Percentiles rank a stretch among this genome's conserved stretches.
phyloP scores from a whole-genome alignment of 352 stramenopile species.

The Halophytophthora polymorphica region DNA sequence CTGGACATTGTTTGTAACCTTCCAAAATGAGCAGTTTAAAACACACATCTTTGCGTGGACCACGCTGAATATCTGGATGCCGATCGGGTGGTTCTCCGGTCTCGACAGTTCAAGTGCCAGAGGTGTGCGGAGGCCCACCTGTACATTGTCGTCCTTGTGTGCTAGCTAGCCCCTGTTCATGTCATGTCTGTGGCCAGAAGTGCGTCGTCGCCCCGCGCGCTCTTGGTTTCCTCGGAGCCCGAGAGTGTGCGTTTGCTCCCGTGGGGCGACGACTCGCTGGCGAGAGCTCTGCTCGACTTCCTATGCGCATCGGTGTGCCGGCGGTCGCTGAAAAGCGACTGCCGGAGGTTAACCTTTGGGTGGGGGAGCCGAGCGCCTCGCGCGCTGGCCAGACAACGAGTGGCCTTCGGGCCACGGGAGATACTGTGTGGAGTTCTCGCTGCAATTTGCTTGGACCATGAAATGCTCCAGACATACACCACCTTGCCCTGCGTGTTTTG shows the following conservation, averaged over 20 bases:
- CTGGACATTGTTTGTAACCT: no score
- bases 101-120: no score
- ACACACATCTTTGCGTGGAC: no score
- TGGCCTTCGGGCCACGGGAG: constrained; percentile 19
- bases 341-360: constrained; percentile 4
- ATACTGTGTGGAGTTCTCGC: constrained; percentile 77
- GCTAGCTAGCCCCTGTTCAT: no score
- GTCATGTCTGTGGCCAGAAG: no score
- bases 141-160: no score
- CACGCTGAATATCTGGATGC: no score
- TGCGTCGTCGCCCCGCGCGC: no score
- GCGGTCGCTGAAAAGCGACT: constrained; percentile 32
- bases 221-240: no score
- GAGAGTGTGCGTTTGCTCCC: constrained; percentile 1
- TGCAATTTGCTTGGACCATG: constrained; percentile 75
- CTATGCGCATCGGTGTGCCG: constrained; percentile 2
- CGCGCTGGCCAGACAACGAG: constrained; percentile 44
- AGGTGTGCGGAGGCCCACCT: no score
- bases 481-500: constrained; percentile 1
- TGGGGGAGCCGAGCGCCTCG: constrained; percentile 9
- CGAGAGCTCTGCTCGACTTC: constrained; percentile 7
- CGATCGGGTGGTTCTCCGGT: no score
- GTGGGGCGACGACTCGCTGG: constrained; percentile 28
- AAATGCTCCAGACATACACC: constrained; percentile 60
- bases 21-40: no score